Evolutionary conservation across 306 rosid species (phyloP), one percentile per base, ranked within the genome.

Genomic region (Medicago ruthenica): DNA sequence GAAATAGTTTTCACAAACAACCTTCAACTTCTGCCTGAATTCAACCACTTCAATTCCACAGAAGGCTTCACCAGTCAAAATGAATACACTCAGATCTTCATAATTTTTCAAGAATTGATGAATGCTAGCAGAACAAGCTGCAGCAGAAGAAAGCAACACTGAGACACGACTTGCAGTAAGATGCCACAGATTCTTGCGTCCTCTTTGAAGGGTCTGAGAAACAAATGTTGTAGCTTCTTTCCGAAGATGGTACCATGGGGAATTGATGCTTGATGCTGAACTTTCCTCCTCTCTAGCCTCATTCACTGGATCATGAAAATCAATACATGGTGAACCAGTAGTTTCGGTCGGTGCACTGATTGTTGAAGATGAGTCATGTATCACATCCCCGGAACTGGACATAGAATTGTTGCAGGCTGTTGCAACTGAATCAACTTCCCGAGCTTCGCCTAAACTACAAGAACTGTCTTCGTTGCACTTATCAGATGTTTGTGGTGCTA

Each of bases 11-110:
- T 96, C 99, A 85, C 99, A 96, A 61, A 92, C 97, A 45, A 60
- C 86, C 91, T 96, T 96, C 77, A 92, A 78, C 87, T 96, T 96
- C 83, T 92, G 98, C 89, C 99, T 87, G 63, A 96, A 92, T 55
- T 96, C 99, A 87, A 74, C 89, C n/a, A 97, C 99, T 85, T 96
- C 98, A 82, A 86, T 82, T 79, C 99, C 99, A 51, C 98, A 92
- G 83, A 96, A 92, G 80, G 98, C 93, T 87, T 96, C 99, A 75
- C 99, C 99, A 66, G 94, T 89, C 91, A 96, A 86, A 79, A 92
- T 89, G 85, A 96, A 92, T 86, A 86, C 83, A 70, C 82, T 83
- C 65, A 96, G 89, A 82, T 96, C 99, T 88, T 96, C 99, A 78
- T 92, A 96, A 51, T 90, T 96, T 85, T 88, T 96, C 92, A 96